Percentiles rank a stretch among this genome's conserved stretches.
Evolutionary conservation across 192 early-diverging fungal species (phyloP).

Genomic region (Podila epicladia): DNA sequence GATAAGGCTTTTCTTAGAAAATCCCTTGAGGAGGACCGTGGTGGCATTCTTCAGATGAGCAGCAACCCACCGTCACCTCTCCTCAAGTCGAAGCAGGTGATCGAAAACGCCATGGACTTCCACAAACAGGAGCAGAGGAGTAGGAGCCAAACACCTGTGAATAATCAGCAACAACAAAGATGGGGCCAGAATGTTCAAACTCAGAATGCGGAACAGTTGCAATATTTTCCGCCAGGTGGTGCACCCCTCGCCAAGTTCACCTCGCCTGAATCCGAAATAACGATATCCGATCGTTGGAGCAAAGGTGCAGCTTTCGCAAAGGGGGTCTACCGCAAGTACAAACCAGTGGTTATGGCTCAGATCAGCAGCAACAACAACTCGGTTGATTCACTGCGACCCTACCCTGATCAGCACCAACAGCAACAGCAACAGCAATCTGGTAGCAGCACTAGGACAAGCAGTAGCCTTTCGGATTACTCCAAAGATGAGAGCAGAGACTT

Average conservation of each 20-base stretch:
- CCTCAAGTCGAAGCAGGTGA: slow-evolving; percentile 26
- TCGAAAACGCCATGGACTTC: not conserved
- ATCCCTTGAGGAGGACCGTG: slow-evolving; percentile 22
- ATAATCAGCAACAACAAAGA: not conserved
- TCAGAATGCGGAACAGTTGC: no score
- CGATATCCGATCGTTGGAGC: slow-evolving; percentile 4
- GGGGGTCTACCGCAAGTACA: slow-evolving; percentile 30
- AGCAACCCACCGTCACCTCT: slow-evolving; percentile 3
- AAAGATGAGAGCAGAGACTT: not conserved
- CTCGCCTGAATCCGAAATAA: not conserved
- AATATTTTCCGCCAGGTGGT: not conserved
- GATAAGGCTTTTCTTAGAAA: slow-evolving; percentile 27
- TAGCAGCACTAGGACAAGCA: not conserved
- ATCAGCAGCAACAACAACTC: slow-evolving; percentile 7
- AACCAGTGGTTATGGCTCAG: slow-evolving; percentile 38
- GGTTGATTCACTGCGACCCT: not conserved
- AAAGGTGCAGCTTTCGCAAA: slow-evolving; percentile 27
- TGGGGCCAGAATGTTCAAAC: not conserved
- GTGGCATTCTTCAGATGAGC: slow-evolving; percentile 13
- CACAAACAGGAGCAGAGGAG: not conserved
- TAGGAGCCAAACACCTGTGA: not conserved
- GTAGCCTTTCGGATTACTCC: slow-evolving; percentile 4
- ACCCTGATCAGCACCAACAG: not conserved
- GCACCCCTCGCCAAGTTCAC: not conserved
- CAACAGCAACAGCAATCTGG: not conserved